phyloP scores from a whole-genome alignment of 2,329 filamentous ascomycete species.

The Rutstroemia sydowiana region DNA sequence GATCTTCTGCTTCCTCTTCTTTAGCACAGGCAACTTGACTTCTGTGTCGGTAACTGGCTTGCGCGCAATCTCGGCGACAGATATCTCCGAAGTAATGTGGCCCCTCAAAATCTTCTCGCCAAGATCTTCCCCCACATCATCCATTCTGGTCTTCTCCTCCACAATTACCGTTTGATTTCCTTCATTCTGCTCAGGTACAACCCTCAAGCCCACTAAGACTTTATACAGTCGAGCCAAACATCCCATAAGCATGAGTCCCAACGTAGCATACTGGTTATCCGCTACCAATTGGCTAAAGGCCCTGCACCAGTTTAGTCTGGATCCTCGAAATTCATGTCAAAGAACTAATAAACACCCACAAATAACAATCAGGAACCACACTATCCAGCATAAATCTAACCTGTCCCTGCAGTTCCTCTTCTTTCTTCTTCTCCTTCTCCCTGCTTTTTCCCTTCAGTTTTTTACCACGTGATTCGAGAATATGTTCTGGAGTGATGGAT shows the following conservation, averaged over 20 bases:
- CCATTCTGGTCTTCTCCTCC: neutral
- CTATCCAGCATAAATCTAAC: conserved; percentile 36
- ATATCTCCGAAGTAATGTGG: conserved; percentile 5
- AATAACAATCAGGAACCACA: conserved; percentile 37
- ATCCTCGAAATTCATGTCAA: neutral
- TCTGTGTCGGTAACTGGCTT: neutral
- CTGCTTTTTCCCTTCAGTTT: conserved; percentile 10
- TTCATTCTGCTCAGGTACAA: conserved; percentile 12
- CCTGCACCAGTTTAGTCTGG: conserved; percentile 29
- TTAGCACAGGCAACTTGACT: conserved; percentile 20
- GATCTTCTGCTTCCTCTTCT: conserved; percentile 15
- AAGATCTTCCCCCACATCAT: conserved; percentile 15
- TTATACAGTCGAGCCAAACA: conserved; percentile 52
- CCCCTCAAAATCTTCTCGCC: conserved; percentile 30
- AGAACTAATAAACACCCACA: conserved; percentile 38
- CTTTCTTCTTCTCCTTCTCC: conserved; percentile 26
- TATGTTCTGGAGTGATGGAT: conserved; percentile 1
- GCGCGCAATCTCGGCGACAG: neutral
- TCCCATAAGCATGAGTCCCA: conserved; percentile 63
- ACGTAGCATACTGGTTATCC: conserved; percentile 63
- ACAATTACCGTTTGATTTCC: neutral
- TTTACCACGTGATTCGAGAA: conserved; percentile 1
- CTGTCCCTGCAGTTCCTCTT: conserved; percentile 14
- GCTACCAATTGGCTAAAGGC: conserved; percentile 63
- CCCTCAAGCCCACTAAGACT: conserved; percentile 33